phyloP scores from a whole-genome alignment of 371 early-diverging fungal species.

The Apophysomyces trapeziformis region DNA sequence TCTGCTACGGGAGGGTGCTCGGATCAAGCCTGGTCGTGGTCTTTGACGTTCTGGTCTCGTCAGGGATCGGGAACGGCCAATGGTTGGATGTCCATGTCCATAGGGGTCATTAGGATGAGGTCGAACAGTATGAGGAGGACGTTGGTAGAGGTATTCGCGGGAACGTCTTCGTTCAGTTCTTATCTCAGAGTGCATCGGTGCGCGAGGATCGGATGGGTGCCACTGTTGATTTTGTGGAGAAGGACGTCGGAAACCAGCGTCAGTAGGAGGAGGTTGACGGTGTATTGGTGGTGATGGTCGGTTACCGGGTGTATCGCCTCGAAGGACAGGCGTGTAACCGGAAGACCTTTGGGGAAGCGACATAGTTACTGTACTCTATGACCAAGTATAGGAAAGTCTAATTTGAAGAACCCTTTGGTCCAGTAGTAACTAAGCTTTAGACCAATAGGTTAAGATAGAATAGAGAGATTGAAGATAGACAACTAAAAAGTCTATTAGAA shows the following conservation, averaged over 20 bases:
- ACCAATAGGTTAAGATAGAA: neutral
- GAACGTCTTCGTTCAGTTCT: constrained; percentile 4
- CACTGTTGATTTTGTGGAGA: neutral
- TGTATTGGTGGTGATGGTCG: constrained; percentile 12
- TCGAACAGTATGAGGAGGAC: neutral
- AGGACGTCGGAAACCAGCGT: neutral
- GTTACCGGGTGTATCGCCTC: constrained; percentile 7
- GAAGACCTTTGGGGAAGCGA: neutral
- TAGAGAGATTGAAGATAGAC: neutral
- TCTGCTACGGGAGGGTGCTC: constrained; percentile 34
- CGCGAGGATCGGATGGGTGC: neutral
- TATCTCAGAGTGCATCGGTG: constrained; percentile 6
- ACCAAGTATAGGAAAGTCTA: constrained; percentile 2
- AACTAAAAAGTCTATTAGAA: neutral
- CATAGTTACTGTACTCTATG: neutral
- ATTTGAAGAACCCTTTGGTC: neutral
- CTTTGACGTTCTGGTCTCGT: constrained; percentile 54
- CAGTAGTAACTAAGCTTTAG: neutral
- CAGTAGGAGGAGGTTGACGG: neutral
- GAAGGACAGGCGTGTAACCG: constrained; percentile 11
- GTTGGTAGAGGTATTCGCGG: constrained; percentile 1
- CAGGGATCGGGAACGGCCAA: constrained; percentile 43
- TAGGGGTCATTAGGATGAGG: constrained; percentile 13
- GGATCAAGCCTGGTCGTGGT: constrained; percentile 48
- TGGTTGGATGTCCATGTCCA: constrained; percentile 28